phyloP scores from a whole-genome alignment of 768 basidiomycete genomes.

The Chalciporus pseudorubinellus region DNA sequence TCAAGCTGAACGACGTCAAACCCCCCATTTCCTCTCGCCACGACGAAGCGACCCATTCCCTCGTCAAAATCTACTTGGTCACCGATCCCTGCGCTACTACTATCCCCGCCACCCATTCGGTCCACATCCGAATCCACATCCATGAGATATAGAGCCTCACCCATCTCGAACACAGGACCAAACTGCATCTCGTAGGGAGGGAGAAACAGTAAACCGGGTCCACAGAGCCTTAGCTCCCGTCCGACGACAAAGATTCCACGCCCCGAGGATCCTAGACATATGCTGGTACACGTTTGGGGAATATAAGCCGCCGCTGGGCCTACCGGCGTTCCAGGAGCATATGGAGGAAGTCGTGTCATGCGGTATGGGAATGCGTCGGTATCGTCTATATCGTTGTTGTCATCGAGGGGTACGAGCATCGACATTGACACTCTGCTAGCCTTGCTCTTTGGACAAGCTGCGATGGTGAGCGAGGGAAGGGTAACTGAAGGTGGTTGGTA shows the following conservation, averaged over 20 bases:
- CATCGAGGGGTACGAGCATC: constrained; percentile 25
- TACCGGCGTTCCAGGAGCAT: constrained; percentile 2
- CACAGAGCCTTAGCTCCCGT: constrained; percentile 21
- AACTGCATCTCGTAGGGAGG: constrained; percentile 30
- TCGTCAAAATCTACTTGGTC: constrained; percentile 32
- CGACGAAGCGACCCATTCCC: constrained; percentile 31
- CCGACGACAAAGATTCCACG: constrained; percentile 28
- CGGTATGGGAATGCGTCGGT: constrained; percentile 20
- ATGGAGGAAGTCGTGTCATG: constrained; percentile 12
- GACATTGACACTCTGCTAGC: constrained; percentile 16
- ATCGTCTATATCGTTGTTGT: background rate
- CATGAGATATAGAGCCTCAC: constrained; percentile 16
- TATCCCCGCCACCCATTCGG: background rate
- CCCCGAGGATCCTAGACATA: constrained; percentile 28
- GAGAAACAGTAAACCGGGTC: constrained; percentile 23
- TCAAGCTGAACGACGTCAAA: constrained; percentile 28
- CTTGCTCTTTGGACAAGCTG: constrained; percentile 17
- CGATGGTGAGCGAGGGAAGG: constrained; percentile 24
- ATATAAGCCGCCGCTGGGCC: background rate
- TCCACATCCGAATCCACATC: background rate
- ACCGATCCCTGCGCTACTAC: background rate
- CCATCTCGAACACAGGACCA: constrained; percentile 28
- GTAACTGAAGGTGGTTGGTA: background rate
- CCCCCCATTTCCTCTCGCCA: constrained; percentile 23
- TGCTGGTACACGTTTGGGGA: constrained; percentile 10